These are phyloP conservation scores for Phytopythium boreale DNA, from an alignment of 352 stramenopile genomes.

Conservation along the genomic window DNA sequence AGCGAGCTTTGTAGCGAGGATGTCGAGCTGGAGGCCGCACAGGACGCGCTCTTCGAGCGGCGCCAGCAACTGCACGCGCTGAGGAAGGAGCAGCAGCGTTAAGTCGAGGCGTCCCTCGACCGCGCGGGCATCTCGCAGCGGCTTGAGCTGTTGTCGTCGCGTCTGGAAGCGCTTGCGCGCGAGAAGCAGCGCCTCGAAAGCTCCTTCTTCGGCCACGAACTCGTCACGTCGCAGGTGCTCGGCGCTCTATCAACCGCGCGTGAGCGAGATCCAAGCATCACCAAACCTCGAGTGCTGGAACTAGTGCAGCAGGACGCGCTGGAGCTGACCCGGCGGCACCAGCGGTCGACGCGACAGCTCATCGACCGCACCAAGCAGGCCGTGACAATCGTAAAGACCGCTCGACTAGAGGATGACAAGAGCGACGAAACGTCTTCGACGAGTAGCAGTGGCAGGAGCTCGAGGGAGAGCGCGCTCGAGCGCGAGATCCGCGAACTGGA, in stretches of 20 bases:
- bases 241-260: neutral
- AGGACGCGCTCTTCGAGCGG: slow-evolving; percentile 29
- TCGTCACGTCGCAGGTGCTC: slow-evolving; percentile 22
- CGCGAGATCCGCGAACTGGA: slow-evolving; percentile 21
- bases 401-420: neutral
- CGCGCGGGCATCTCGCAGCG: slow-evolving; percentile 19
- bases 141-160: slow-evolving; percentile 19
- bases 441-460: neutral
- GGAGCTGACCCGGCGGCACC: slow-evolving; percentile 21
- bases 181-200: slow-evolving; percentile 29
- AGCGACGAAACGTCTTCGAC: neutral
- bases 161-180: slow-evolving; percentile 23
- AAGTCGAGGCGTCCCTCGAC: slow-evolving; percentile 12
- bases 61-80: slow-evolving; percentile 28
- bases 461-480: slow-evolving; percentile 17
- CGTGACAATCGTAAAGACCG: slow-evolving; percentile 22
- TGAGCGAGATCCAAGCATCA: neutral
- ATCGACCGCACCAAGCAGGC: slow-evolving; percentile 33
- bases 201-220: slow-evolving; percentile 29
- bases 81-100: slow-evolving; percentile 17
- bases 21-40: slow-evolving; percentile 8
- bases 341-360: slow-evolving; percentile 18
- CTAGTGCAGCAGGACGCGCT: slow-evolving; percentile 41
- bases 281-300: slow-evolving; percentile 13
- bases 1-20: neutral